Base-by-base conservation (phyloP, 164 flowering plant species). In the Umbilicus rupestris region DNA sequence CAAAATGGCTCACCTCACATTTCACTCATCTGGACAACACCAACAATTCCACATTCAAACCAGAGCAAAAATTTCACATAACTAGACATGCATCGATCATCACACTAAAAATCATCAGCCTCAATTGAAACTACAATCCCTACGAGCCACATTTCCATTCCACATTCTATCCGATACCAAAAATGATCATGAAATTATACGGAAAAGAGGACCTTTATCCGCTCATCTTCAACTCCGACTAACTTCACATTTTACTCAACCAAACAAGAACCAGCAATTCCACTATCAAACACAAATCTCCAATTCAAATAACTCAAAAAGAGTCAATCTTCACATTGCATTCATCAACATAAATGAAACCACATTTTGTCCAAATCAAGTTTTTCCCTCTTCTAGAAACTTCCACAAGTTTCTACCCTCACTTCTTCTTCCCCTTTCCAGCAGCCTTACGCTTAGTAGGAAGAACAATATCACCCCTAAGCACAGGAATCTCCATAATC, bases 401-500 rank as follows among this genome's bases (percentile, higher is more conserved):
- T 29, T n/a, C 30, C 44, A 29, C 19, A 64, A 37, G n/a, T 11
- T 3, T 45, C 71, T 73, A 77, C 75, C 80, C 79, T 62, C 65
- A 62, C 81, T 82, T 86, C 78, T 81, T 85, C 33, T 73, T 81
- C 9, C 72, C 75, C 62, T 83, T 83, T 8, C 66, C 73, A 58
- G 74, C 63, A 17, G 76, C 11, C 63, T 78, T 83, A 24, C 76
- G 79, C 77, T 72, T 77, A 12, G 81, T 15, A 24, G 96, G 96
- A 1, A 85, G 58, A 1, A 84, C 50, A 67, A 87, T 79, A 80
- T 87, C 92, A 1, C 92, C 93, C 69, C 84, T 84, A 44, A 89
- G 90, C 1, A 69, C 75, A 28, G 92, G 96, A 68, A 89, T 82
- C 68, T 83, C 74, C 89, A 87, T 84, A n/a, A 83, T 58, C 71